These are phyloP conservation scores for Penicillium arizonense DNA, from an alignment of 495 filamentous ascomycete genomes.

Conservation along the genomic window DNA sequence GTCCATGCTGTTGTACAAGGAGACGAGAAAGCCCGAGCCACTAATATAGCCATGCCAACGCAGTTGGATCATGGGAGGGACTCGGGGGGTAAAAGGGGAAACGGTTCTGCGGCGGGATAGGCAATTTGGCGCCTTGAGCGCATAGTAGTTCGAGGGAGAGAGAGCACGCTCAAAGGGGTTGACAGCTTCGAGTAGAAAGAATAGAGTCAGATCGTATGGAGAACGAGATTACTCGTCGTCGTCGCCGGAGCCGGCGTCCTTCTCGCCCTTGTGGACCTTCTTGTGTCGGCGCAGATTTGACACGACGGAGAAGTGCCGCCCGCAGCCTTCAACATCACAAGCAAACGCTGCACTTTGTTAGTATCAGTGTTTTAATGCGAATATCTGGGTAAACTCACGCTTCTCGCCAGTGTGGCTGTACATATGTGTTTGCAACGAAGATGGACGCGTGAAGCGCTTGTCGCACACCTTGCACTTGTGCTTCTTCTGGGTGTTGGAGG, in stretches of 20 bases:
- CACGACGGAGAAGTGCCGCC: slow-evolving; percentile 95
- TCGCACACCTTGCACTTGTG: slow-evolving; percentile 99
- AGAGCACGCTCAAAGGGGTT: slow-evolving; percentile 12
- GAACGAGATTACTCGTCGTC: slow-evolving; percentile 42
- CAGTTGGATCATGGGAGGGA: slow-evolving; percentile 12
- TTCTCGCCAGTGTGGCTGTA: slow-evolving; percentile 99
- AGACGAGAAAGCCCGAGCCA: slow-evolving; percentile 2
- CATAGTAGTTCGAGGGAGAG: not conserved
- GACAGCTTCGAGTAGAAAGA: slow-evolving; percentile 10
- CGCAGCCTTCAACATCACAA: slow-evolving; percentile 93
- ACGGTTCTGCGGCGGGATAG: slow-evolving; percentile 6
- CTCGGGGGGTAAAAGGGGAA: not conserved
- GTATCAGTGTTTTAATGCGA: slow-evolving; percentile 11
- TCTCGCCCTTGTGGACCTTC: slow-evolving; percentile 93
- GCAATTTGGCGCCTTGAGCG: slow-evolving; percentile 9
- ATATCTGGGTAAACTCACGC: slow-evolving; percentile 62
- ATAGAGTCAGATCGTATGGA: slow-evolving; percentile 12
- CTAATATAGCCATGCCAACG: slow-evolving; percentile 13
- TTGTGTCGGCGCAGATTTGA: slow-evolving; percentile 93
- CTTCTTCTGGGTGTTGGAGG: slow-evolving; percentile 97
- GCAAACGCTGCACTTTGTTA: slow-evolving; percentile 69
- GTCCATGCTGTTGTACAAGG: slow-evolving; percentile 46
- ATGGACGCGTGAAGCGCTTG: slow-evolving; percentile 95
- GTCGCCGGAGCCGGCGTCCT: slow-evolving; percentile 42
- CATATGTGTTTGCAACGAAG: slow-evolving; percentile 96